Conservation (phyloP, 306 rosid genomes). For the Gastrolobium villosum region DNA sequence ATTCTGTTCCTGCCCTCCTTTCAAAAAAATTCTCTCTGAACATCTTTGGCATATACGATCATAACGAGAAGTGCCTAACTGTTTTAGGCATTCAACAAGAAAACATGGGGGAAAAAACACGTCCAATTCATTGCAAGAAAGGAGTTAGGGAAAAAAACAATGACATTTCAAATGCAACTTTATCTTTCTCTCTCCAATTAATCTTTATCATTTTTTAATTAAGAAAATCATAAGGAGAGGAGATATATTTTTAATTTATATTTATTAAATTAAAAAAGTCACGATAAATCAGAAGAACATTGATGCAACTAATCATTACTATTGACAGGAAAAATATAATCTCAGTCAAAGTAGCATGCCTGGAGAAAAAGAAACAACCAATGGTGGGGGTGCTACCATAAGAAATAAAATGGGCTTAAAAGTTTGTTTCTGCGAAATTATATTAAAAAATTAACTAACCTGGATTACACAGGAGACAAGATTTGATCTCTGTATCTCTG, state of each 20-base stretch:
- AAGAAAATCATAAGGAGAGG: neutral
- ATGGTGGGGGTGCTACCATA: neutral
- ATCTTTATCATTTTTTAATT: constrained; percentile 1
- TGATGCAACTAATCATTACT: constrained; percentile 19
- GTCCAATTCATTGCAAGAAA: constrained; percentile 17
- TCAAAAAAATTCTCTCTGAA: neutral
- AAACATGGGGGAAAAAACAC: neutral
- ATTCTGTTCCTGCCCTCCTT: constrained; percentile 1
- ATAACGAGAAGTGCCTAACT: neutral
- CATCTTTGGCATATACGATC: neutral
- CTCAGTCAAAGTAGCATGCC: constrained; percentile 17
- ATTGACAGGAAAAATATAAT: constrained; percentile 39
- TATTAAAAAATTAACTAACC: constrained; percentile 53
- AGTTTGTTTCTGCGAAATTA: constrained; percentile 21
- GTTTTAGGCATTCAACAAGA: constrained; percentile 11
- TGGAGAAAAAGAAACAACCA: constrained; percentile 36
- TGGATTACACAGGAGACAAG: constrained; percentile 93
- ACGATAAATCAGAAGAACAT: constrained; percentile 25
- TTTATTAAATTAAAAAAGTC: constrained; percentile 34
- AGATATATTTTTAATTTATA: neutral
- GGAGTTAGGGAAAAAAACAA: neutral
- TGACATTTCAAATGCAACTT: neutral
- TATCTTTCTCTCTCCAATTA: constrained; percentile 9
- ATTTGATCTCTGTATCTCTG: constrained; percentile 96
- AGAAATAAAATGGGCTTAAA: constrained; percentile 13